Evolutionary conservation across 495 filamentous ascomycete species (phyloP), one percentile per base, ranked within the genome.

Genomic region (Aspergillus egyptiacus): DNA sequence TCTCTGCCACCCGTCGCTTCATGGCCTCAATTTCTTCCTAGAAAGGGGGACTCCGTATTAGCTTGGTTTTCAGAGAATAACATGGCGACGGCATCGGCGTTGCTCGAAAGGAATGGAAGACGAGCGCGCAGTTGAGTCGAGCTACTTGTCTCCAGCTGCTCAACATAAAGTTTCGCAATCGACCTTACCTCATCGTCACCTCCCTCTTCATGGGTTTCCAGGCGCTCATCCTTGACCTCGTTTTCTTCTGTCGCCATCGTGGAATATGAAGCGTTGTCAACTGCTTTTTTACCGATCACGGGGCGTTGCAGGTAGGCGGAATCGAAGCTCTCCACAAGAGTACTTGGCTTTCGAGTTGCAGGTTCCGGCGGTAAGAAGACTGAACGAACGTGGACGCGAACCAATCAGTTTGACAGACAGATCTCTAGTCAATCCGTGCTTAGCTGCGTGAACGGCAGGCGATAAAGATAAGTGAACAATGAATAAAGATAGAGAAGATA

Each of bases 1-100:
- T 99, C 72, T 99, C 94, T 52, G 90, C 89, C 24, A 99, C 91
- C 59, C 93, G 85, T 59, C 82, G 82, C 77, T 99, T 99, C 94
- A 99, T 97, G 42, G 89, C 91, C 20, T 84, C 83, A 62, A 99
- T 97, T 65, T 99, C 94, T 70, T 97, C 87, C 85, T 89, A 59
- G 55, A 58, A 20, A 5, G 22, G 10, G 17, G 28, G 24, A 42
- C 13, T 20, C 3, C 27, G 5, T 27, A 38, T 32, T 32, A 42
- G 23, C 32, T 44, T 53, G 46, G 25, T 28, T 18, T 14, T 7
- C 15, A 10, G 9, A 36, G 22, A 24, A 11, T n/a, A 41, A 32
- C 13, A 14, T 27, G 10, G 19, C 18, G 2, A 38, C 22, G 11
- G 4, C 10, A 17, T 18, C 20, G 6, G 24, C 8, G 6, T 22